Evolutionary conservation across 2,329 filamentous ascomycete genomes (phyloP), one percentile per base, ranked within the genome.

Genomic region (Hypomyces perniciosus): DNA sequence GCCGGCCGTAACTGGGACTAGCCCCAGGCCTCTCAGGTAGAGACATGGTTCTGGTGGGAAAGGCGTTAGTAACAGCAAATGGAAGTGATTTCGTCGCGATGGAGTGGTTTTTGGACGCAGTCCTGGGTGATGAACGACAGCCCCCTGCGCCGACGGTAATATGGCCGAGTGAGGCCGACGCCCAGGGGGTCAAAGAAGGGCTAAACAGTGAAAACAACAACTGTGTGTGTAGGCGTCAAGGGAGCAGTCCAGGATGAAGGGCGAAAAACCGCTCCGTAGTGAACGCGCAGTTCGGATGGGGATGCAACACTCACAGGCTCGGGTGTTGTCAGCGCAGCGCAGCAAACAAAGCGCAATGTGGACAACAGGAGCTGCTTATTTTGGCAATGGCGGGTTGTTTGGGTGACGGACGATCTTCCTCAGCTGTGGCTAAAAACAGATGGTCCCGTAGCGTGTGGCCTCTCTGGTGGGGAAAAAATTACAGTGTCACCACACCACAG

Each of bases 1-100:
- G 76, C 54, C 81, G 78, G 59, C 85, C 81, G 61, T 78, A 79
- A 50, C 76, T 76, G 41, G 83, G 77, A 59, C 74, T 77, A 59
- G 78, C 78, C 63, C 83, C 81, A 52, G 86, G 86, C 67, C 85
- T 78, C 65, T 80, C 74, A 56, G 80, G 79, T 57, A 81, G 75
- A 70, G 80, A 81, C 81, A 85, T 84, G 63, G 61, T 72, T 65
- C 72, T 76, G 56, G 44, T 44, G 31, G 13, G 3, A 33, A 28
- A 26, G 26, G 37, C 40, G 50, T 52, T 31, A 52, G 50, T 30
- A 20, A 49, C 35, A 29, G 27, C 42, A 40, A 31, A 35, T 29
- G 6, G 29, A 20, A 28, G 35, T 48, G 38, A 41, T 31, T 35
- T 52, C 44, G 50, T 35, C 41, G 50, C 35, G 37, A 30, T 27